Evolutionary conservation across 2,329 filamentous ascomycete genomes (phyloP), one percentile per base, ranked within the genome.

Genomic region (Malbranchea zuffiana): DNA sequence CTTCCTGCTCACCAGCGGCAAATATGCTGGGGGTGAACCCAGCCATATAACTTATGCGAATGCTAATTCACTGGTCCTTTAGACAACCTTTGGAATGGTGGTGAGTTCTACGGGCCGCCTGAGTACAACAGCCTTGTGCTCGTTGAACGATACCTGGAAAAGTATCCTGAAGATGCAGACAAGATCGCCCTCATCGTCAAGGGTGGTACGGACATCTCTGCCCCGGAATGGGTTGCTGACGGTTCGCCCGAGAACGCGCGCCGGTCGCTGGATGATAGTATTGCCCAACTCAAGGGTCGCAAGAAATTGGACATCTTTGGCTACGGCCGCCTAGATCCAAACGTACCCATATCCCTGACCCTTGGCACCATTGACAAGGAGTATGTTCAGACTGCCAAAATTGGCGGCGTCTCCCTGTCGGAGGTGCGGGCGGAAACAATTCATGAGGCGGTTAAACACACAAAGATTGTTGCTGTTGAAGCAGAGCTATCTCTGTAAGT

Each of bases 401-500:
- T 62, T 18, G 51, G 55, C 5, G 56, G 50, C 11, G 55, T 61
- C 8, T 51, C 53, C 23, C 32, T 63, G 21, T 54, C 49, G 10
- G 59, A 62, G 36, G 55, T 59, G 6, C 45, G 48, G 3, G 56
- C 57, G 11, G 50, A 49, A 8, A 67, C 63, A 1, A 63, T 68
- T 43, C 56, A 59, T 36, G 47, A 57, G 40, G 60, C 63, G 48
- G 56, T 17, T 25, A 39, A 29, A 37, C 35, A 42, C 27, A 66
- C 69, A 44, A 71, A 69, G n/a, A 69, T 78, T 32, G 63, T 64
- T 1, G 67, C 68, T 1, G 73, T 78, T 5, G 75, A 80, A 48
- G 68, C 75, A 15, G 75, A 79, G 50, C 61, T 78, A 39, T 72
- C 67, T 11, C 59, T 77, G 2, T 78, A 66, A 61, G n/a, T n/a